Percentiles rank a stretch among this genome's conserved stretches.
These are phyloP conservation scores for Chamaenerion angustifolium DNA, from an alignment of 345 rosid species.

Conservation along the genomic window DNA sequence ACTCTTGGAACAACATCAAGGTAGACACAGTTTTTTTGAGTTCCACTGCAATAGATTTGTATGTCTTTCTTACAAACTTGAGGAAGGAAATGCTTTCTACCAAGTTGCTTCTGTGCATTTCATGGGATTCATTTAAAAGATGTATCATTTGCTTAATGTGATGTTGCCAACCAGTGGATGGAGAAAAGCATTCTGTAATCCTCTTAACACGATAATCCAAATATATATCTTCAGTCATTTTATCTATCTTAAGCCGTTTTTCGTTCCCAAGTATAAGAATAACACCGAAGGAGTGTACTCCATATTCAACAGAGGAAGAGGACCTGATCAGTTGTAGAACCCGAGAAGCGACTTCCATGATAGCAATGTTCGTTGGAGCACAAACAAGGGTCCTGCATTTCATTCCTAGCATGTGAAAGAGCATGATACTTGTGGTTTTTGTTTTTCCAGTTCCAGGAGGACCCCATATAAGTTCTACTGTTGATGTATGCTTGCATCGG, in stretches of 20 bases:
- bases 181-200: conserved; percentile 12
- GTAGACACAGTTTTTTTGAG: conserved; percentile 3
- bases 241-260: conserved; percentile 5
- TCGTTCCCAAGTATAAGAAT: conserved; percentile 16
- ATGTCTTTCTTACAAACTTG: conserved; percentile 1
- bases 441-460: conserved; percentile 20
- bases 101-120: background rate
- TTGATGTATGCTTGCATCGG: background rate
- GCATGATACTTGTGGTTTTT: conserved; percentile 9
- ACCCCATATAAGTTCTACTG: conserved; percentile 14
- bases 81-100: background rate
- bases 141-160: conserved; percentile 6
- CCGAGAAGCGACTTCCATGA: conserved; percentile 12
- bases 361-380: conserved; percentile 16
- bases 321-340: conserved; percentile 12
- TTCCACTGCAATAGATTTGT: background rate
- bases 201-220: conserved; percentile 15
- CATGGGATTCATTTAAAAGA: conserved; percentile 4
- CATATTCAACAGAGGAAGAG: background rate
- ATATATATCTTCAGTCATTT: conserved; percentile 8
- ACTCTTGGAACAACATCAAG: conserved; percentile 2
- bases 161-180: conserved; percentile 11
- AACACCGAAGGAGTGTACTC: conserved; percentile 7
- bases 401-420: conserved; percentile 7
- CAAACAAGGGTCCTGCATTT: conserved; percentile 14